Percentiles rank a stretch among this genome's conserved stretches.
phyloP scores from a whole-genome alignment of 495 filamentous ascomycete genomes.

The Sordaria brevicollis region DNA sequence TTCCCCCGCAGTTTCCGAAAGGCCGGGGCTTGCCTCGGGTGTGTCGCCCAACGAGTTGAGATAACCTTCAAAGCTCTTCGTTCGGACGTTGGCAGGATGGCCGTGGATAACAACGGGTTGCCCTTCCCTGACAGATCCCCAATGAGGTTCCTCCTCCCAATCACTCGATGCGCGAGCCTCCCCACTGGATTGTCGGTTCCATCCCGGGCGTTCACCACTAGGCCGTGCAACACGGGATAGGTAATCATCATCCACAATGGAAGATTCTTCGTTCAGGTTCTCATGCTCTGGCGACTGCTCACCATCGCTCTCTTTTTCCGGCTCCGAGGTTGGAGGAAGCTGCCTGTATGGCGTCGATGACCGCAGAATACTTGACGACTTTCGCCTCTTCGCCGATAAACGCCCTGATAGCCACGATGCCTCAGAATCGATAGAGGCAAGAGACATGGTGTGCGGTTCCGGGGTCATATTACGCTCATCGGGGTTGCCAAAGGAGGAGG shows the following conservation, averaged over 20 bases:
- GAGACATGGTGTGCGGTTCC: conserved; percentile 45
- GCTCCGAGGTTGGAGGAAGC: conserved; percentile 30
- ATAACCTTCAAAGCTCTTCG: conserved; percentile 51
- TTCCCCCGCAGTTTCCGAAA: conserved; percentile 3
- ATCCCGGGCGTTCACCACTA: conserved; percentile 43
- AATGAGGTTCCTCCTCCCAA: conserved; percentile 32
- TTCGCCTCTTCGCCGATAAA: conserved; percentile 25
- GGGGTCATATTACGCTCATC: conserved; percentile 33
- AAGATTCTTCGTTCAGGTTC: conserved; percentile 44
- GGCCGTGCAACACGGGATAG: conserved; percentile 44
- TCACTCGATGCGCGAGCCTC: conserved; percentile 39
- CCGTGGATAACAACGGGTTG: conserved; percentile 29
- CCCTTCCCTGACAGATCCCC: conserved; percentile 31
- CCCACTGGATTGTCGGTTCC: conserved; percentile 32
- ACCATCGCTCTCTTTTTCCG: conserved; percentile 10
- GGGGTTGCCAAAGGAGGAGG: conserved; percentile 30
- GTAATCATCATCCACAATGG: conserved; percentile 55
- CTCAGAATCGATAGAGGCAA: conserved; percentile 84
- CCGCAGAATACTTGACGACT: conserved; percentile 26
- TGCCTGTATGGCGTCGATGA: conserved; percentile 22
- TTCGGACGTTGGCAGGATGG: conserved; percentile 11
- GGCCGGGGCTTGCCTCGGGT: conserved; percentile 16
- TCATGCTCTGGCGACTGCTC: conserved; percentile 7
- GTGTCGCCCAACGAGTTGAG: conserved; percentile 41
- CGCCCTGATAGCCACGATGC: conserved; percentile 82